Evolutionary conservation across 2,329 filamentous ascomycete genomes (phyloP).

Genomic region (Rhytidhysteron rufulum): DNA sequence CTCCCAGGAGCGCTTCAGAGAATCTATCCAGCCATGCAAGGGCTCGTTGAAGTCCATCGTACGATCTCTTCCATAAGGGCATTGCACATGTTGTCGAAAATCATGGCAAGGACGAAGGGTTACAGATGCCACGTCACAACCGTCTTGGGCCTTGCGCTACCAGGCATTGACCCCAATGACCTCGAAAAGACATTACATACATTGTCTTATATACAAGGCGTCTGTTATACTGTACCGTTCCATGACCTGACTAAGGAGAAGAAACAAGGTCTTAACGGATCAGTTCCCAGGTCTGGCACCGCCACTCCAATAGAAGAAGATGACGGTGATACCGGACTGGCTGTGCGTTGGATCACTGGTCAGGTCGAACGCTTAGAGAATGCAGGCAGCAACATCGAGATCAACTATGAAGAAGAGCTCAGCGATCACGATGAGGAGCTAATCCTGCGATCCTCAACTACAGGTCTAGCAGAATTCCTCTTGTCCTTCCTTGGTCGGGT

Average conservation of each 20-base stretch:
- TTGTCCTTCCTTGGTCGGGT: conserved; percentile 88
- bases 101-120: conserved; percentile 91
- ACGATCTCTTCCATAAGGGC: conserved; percentile 92
- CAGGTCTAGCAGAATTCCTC: conserved; percentile 89
- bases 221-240: conserved; percentile 94
- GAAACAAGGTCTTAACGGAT: conserved; percentile 15
- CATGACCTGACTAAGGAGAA: conserved; percentile 68
- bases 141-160: conserved; percentile 83
- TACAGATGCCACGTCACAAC: conserved; percentile 95
- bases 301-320: conserved; percentile 30
- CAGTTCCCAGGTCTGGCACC: conserved; percentile 18
- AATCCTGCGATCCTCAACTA: conserved; percentile 89
- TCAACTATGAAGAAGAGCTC: conserved; percentile 80
- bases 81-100: conserved; percentile 84
- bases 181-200: conserved; percentile 94
- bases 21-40: conserved; percentile 96
- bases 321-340: conserved; percentile 51
- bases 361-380: conserved; percentile 93
- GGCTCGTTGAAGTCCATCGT: conserved; percentile 92
- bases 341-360: conserved; percentile 88
- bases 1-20: conserved; percentile 89
- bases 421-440: conserved; percentile 81
- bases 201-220: conserved; percentile 88
- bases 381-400: conserved; percentile 77
- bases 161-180: conserved; percentile 96